Evolutionary conservation across 129 eudicot genomes (phyloP).

Genomic region (Flaveria bidentis): DNA sequence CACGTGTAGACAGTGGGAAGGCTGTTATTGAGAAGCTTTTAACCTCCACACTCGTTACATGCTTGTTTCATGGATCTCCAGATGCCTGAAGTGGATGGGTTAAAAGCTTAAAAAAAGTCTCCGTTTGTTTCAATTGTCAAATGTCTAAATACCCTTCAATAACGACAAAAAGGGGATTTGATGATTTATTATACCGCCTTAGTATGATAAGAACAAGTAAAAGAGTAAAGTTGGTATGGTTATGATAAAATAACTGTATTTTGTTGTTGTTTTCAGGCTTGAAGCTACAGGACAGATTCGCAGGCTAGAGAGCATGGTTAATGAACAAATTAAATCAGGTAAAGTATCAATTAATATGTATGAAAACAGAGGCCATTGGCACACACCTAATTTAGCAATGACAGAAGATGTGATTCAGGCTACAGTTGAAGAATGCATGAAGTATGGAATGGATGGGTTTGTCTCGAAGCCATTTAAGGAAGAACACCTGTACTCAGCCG

Average conservation of each 20-base stretch:
- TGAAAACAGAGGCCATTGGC: slow-evolving; percentile 55
- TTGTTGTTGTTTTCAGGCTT: slow-evolving; percentile 48
- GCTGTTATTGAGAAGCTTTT: slow-evolving; percentile 59
- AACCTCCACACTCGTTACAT: slow-evolving; percentile 76
- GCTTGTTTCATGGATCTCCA: slow-evolving; percentile 99
- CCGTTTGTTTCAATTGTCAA: neutral
- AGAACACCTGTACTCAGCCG: slow-evolving; percentile 68
- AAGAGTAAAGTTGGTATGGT: neutral
- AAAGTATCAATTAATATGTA: slow-evolving; percentile 32
- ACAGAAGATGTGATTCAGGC: slow-evolving; percentile 95
- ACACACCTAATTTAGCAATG: slow-evolving; percentile 91
- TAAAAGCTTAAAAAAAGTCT: neutral
- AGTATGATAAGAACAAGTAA: neutral
- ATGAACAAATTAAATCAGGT: slow-evolving; percentile 35
- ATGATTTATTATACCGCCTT: neutral
- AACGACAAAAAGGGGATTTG: neutral
- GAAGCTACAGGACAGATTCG: slow-evolving; percentile 83
- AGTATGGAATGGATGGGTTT: slow-evolving; percentile 91
- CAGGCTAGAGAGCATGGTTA: slow-evolving; percentile 41
- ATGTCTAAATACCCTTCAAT: slow-evolving; percentile 25
- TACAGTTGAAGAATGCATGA: slow-evolving; percentile 62
- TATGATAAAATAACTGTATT: neutral
- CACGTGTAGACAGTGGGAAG: slow-evolving; percentile 76
- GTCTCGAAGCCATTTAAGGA: slow-evolving; percentile 85
- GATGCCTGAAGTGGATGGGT: slow-evolving; percentile 99